Conservation (phyloP, 2,329 filamentous ascomycete genomes). For the Apiospora pterosperma region DNA sequence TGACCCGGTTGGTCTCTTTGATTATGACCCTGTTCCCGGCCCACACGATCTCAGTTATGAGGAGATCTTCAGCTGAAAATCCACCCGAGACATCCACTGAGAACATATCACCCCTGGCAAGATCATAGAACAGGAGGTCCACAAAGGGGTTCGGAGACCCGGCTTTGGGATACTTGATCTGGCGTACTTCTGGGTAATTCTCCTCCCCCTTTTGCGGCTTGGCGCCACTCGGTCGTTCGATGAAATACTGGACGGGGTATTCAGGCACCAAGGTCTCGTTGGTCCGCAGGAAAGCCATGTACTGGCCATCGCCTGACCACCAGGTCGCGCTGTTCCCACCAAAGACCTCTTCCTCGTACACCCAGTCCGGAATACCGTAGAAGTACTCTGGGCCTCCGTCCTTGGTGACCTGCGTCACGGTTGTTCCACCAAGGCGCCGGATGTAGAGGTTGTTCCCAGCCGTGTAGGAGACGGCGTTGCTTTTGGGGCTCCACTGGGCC, state of each 20-base stretch:
- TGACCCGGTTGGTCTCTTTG: constrained; percentile 91
- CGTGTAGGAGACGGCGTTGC: constrained; percentile 86
- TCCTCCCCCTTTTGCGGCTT: constrained; percentile 69
- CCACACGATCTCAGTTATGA: constrained; percentile 94
- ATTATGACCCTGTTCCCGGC: constrained; percentile 80
- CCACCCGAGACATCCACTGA: constrained; percentile 72
- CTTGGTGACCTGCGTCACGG: constrained; percentile 70
- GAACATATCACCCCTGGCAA: constrained; percentile 74
- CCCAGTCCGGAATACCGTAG: constrained; percentile 97
- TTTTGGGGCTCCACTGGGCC: constrained; percentile 84
- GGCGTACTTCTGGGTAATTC: constrained; percentile 81
- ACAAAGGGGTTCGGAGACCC: constrained; percentile 92
- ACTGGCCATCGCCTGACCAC: constrained; percentile 91
- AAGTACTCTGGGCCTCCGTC: constrained; percentile 89
- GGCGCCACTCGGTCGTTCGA: constrained; percentile 78
- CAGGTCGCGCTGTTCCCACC: constrained; percentile 78
- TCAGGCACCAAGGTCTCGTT: constrained; percentile 91
- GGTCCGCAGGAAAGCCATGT: constrained; percentile 86
- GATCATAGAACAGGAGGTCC: constrained; percentile 83
- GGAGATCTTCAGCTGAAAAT: constrained; percentile 75
- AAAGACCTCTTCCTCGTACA: constrained; percentile 87
- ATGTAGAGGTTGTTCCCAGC: constrained; percentile 87
- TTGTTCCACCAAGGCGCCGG: constrained; percentile 56
- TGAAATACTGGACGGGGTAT: constrained; percentile 90
- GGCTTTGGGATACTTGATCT: constrained; percentile 97